Evolutionary conservation across 371 early-diverging fungal genomes (phyloP).

Genomic region (Phascolomyces articulosus): DNA sequence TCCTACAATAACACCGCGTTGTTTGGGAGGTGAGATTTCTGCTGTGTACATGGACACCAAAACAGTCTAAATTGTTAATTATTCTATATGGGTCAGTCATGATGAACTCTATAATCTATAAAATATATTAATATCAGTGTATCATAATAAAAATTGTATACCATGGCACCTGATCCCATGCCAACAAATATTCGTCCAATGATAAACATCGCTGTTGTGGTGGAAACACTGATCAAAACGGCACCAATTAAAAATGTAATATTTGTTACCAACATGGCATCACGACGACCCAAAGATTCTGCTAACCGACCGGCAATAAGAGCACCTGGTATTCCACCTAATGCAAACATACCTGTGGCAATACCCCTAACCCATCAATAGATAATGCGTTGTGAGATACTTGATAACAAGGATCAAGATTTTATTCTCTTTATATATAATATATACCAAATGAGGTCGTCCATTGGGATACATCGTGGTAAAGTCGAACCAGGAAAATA

Average conservation of each 20-base stretch:
- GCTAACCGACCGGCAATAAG: slow-evolving; percentile 60
- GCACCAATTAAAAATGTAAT: slow-evolving; percentile 68
- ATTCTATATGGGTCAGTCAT: too few relatives aligned
- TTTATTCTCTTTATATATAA: too few relatives aligned
- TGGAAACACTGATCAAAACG: slow-evolving; percentile 58
- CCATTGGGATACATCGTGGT: slow-evolving; percentile 49
- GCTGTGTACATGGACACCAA: slow-evolving; percentile 81
- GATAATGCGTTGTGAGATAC: too few relatives aligned
- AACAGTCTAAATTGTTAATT: slow-evolving; percentile 62
- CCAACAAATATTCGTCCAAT: slow-evolving; percentile 86
- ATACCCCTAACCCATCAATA: slow-evolving; percentile 41
- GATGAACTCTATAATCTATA: too few relatives aligned
- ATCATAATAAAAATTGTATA: neutral
- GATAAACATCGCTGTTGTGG: slow-evolving; percentile 64
- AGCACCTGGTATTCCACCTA: slow-evolving; percentile 80
- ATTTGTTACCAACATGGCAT: slow-evolving; percentile 68
- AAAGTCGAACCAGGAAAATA: slow-evolving; percentile 37
- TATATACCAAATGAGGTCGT: slow-evolving; percentile 47
- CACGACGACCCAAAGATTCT: slow-evolving; percentile 67
- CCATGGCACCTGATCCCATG: slow-evolving; percentile 76
- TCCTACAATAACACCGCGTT: slow-evolving; percentile 73
- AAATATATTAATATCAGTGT: too few relatives aligned
- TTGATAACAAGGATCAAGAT: too few relatives aligned
- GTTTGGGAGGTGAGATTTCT: slow-evolving; percentile 74
- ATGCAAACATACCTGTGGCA: slow-evolving; percentile 66